phyloP scores from a whole-genome alignment of 768 basidiomycete genomes.

The Termitomyces sp. region DNA sequence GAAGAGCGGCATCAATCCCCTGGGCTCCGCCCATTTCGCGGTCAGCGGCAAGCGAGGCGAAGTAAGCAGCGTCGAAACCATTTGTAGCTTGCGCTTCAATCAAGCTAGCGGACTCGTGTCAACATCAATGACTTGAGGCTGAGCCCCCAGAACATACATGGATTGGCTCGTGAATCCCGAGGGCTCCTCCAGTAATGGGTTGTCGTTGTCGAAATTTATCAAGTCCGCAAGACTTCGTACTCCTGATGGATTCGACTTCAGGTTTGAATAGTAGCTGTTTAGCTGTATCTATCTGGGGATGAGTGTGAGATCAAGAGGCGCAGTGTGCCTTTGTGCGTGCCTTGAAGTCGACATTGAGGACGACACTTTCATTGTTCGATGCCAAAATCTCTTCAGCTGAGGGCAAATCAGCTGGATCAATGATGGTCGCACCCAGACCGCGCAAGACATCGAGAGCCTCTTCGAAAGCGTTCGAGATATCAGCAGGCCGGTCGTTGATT shows the following conservation, averaged over 20 bases:
- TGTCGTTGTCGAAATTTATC: slow-evolving; percentile 49
- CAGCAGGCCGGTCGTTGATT: slow-evolving; percentile 27
- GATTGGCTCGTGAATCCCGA: slow-evolving; percentile 31
- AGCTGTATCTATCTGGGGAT: slow-evolving; percentile 39
- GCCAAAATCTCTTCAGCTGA: slow-evolving; percentile 42
- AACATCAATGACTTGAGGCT: neutral
- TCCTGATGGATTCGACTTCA: slow-evolving; percentile 49
- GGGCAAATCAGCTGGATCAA: slow-evolving; percentile 60
- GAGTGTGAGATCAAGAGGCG: neutral
- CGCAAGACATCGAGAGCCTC: slow-evolving; percentile 30
- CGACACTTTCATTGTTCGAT: slow-evolving; percentile 49
- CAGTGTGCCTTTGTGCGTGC: slow-evolving; percentile 19
- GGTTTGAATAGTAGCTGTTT: slow-evolving; percentile 37
- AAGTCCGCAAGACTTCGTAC: slow-evolving; percentile 50
- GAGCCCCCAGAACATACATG: slow-evolving; percentile 18
- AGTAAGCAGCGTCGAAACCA: slow-evolving; percentile 37
- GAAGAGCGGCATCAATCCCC: slow-evolving; percentile 49
- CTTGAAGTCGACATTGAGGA: slow-evolving; percentile 55
- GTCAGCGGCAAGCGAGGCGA: slow-evolving; percentile 36
- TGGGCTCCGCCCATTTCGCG: slow-evolving; percentile 41
- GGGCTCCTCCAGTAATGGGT: slow-evolving; percentile 44
- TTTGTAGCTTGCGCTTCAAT: slow-evolving; percentile 31
- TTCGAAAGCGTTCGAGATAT: slow-evolving; percentile 33
- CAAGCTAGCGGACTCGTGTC: slow-evolving; percentile 19
- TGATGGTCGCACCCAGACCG: slow-evolving; percentile 41